Base-by-base conservation (phyloP, 2,329 filamentous ascomycete species). In the Atkinsonella texensis region DNA sequence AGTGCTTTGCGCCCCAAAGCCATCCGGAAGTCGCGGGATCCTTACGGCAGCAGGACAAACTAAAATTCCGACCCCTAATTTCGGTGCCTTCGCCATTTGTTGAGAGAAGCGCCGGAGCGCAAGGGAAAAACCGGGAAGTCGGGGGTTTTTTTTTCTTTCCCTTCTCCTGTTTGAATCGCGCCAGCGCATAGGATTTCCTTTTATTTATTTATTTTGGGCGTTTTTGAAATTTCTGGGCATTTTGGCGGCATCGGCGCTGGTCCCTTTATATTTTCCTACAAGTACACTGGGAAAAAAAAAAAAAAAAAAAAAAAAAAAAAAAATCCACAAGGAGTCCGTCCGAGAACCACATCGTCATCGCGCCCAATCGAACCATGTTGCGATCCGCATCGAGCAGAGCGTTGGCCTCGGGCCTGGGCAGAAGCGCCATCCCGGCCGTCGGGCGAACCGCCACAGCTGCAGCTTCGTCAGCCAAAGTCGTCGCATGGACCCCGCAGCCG, bases 401-500 rank as follows among this genome's bases (percentile, higher is more conserved):
- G 20, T 32, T 52, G 33, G 46, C 46, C 41, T 49, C 41, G 40
- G 46, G 32, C n/a, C 46, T 52, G 17, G 45, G 17, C 17, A 51
- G 12, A n/a, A 31, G 28, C 43, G 47, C 48, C 40, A 23, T 51
- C 11, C 45, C 50, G 31, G 33, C 13, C 15, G 50, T 40, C 9
- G 50, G 40, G 28, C 50, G 50, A 52, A 23, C 2, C 20, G 15
- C 44, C 35, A 33, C 35, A 38, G 35, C 8, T 46, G 23, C 44
- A 32, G 17, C 44, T 33, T 35, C 40, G 13, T 45, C 38, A 49
- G 46, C 41, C 35, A 39, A 18, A 17, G 50, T 43, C 31, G 50
- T 43, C 31, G n/a, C 46, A 33, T n/a, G 20, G 20, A 52, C 51
- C 51, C 51, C 51, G 46, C 51, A 49, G 33, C 51, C 33, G 31